phyloP scores from a whole-genome alignment of 164 flowering plant genomes.

The Stephania yunnanensis region DNA sequence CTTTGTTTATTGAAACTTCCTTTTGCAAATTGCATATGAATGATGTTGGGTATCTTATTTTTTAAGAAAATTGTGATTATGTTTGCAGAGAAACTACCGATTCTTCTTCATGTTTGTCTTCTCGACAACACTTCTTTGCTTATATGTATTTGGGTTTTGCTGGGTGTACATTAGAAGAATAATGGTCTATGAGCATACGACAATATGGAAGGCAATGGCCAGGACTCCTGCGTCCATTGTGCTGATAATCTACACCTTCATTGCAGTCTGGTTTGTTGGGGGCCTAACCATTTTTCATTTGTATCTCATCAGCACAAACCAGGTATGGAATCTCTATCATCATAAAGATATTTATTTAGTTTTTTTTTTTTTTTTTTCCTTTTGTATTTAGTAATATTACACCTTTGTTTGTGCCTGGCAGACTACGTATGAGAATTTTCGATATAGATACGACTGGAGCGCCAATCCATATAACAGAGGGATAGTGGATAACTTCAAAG shows the following conservation, averaged over 20 bases:
- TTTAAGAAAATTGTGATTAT: conserved; percentile 6
- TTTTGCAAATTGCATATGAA: neutral
- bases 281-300: conserved; percentile 91
- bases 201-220: conserved; percentile 87
- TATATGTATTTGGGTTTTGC: conserved; percentile 84
- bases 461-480: conserved; percentile 63
- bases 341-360: neutral
- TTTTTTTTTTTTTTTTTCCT: neutral
- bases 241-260: conserved; percentile 75
- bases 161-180: conserved; percentile 80
- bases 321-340: conserved; percentile 32
- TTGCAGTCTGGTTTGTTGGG: conserved; percentile 93
- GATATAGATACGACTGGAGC: conserved; percentile 57
- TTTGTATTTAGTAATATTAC: neutral
- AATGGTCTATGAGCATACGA: conserved; percentile 46
- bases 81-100: conserved; percentile 84
- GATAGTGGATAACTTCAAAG: conserved; percentile 42
- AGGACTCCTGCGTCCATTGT: conserved; percentile 87
- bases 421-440: conserved; percentile 70
- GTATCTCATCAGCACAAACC: conserved; percentile 85
- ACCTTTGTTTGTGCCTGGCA: conserved; percentile 28
- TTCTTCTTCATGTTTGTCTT: conserved; percentile 97
- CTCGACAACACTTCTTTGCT: conserved; percentile 86
- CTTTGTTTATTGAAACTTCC: neutral
- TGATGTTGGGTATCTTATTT: neutral